These are phyloP conservation scores for Pleurotus salmoneostramineus DNA, from an alignment of 768 basidiomycete genomes.

Conservation along the genomic window DNA sequence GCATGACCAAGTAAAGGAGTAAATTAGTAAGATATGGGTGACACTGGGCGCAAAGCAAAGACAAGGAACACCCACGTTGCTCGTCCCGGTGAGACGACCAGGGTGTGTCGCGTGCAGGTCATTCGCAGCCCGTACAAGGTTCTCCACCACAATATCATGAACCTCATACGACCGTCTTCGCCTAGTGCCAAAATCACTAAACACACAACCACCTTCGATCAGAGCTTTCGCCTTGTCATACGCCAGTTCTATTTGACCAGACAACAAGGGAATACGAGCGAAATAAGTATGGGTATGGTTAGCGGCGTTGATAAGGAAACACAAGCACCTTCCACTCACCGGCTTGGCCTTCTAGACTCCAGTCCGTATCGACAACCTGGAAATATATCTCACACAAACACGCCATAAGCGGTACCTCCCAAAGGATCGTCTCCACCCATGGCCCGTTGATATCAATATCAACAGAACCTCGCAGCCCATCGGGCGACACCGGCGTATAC, in stretches of 20 bases:
- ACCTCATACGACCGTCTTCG: constrained; percentile 67
- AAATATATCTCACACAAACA: constrained; percentile 90
- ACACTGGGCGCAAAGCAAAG: neutral
- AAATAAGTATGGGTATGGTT: neutral
- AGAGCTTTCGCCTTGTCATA: constrained; percentile 67
- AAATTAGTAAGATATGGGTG: constrained; percentile 5
- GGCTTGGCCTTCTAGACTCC: constrained; percentile 80
- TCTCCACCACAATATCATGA: constrained; percentile 75
- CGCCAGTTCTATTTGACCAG: constrained; percentile 51
- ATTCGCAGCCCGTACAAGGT: constrained; percentile 61
- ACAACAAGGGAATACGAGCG: neutral
- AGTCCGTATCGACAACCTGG: constrained; percentile 66
- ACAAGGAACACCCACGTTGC: constrained; percentile 62
- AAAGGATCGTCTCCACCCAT: constrained; percentile 86
- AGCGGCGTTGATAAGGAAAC: neutral
- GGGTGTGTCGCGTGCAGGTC: constrained; percentile 29
- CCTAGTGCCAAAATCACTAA: constrained; percentile 88
- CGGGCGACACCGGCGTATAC: constrained; percentile 56
- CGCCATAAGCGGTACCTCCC: constrained; percentile 96
- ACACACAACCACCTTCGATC: constrained; percentile 57
- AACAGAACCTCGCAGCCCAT: constrained; percentile 52
- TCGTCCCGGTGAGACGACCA: constrained; percentile 77
- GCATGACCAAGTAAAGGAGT: neutral
- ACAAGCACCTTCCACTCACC: constrained; percentile 35
- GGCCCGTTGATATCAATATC: constrained; percentile 71